A percentile compares a stretch with the other conserved stretches of the same genome.
Evolutionary conservation across 257 asterid species (phyloP).

Genomic region (Capsicum rhomboideum): DNA sequence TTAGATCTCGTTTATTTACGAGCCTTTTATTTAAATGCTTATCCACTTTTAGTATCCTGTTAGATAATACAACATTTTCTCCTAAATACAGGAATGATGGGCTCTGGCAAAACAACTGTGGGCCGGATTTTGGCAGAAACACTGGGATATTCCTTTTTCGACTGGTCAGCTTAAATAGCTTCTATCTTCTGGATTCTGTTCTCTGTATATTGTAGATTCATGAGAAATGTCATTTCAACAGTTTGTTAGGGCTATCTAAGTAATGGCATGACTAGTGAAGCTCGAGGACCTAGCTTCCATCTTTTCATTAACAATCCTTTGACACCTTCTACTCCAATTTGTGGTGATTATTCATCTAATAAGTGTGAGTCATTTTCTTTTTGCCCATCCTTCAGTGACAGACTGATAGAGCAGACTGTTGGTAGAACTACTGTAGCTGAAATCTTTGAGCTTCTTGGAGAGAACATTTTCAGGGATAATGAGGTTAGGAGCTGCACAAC

Average conservation of each 20-base stretch:
- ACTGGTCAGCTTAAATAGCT: constrained; percentile 65
- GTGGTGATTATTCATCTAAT: neutral
- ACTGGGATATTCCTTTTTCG: constrained; percentile 73
- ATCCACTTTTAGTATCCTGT: neutral
- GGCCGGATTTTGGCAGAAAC: constrained; percentile 76
- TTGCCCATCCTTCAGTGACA: constrained; percentile 49
- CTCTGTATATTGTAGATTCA: neutral
- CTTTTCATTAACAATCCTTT: neutral
- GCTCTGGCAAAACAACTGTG: constrained; percentile 93
- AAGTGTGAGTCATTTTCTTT: neutral
- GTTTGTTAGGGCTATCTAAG: neutral
- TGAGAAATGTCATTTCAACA: neutral
- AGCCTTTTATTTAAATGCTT: neutral
- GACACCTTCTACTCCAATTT: neutral
- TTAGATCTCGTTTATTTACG: neutral
- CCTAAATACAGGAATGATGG: constrained; percentile 80
- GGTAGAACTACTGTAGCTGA: constrained; percentile 65
- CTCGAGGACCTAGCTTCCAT: neutral
- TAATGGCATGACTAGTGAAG: neutral
- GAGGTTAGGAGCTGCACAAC: constrained; percentile 42
- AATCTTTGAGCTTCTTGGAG: constrained; percentile 62
- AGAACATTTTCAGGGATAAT: constrained; percentile 64
- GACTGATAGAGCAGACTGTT: constrained; percentile 58
- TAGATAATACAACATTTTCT: neutral
- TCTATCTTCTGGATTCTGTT: neutral